phyloP scores from a whole-genome alignment of 1,284 basidiomycete species.

The Cryptococcus wingfieldii region DNA sequence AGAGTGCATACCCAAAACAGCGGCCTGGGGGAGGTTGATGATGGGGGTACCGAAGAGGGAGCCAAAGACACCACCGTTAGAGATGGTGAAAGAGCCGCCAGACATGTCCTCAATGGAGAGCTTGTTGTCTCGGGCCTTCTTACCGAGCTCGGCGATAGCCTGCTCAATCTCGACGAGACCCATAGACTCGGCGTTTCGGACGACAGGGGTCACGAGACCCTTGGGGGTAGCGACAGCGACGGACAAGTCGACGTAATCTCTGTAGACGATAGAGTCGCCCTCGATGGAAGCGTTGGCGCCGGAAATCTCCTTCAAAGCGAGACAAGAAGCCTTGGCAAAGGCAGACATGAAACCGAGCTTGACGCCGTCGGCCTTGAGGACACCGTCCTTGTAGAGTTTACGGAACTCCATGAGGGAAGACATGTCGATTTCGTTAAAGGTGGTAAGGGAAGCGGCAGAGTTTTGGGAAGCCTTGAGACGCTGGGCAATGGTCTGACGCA shows the following conservation, averaged over 20 bases:
- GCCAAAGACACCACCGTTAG: slow-evolving; percentile 98
- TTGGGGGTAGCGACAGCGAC: slow-evolving; percentile 97
- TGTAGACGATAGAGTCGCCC: slow-evolving; percentile 86
- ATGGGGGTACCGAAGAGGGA: slow-evolving; percentile 95
- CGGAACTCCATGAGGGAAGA: slow-evolving; percentile 90
- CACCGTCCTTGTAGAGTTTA: slow-evolving; percentile 87
- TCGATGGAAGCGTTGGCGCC: slow-evolving; percentile 94
- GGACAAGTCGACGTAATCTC: slow-evolving; percentile 88
- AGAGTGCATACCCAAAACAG: slow-evolving; percentile 94
- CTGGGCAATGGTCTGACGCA: slow-evolving; percentile 95
- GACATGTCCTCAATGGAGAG: slow-evolving; percentile 94
- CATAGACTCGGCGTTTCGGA: slow-evolving; percentile 84
- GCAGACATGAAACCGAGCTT: slow-evolving; percentile 99
- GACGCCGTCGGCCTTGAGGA: slow-evolving; percentile 89
- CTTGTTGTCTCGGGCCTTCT: slow-evolving; percentile 94
- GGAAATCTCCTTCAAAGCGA: slow-evolving; percentile 89
- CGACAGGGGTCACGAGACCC: slow-evolving; percentile 93
- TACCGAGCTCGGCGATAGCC: slow-evolving; percentile 83
- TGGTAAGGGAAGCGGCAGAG: slow-evolving; percentile 91
- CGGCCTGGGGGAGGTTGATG: slow-evolving; percentile 93
- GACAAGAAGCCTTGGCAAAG: slow-evolving; percentile 80
- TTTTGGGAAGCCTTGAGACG: slow-evolving; percentile 98
- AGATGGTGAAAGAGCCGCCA: slow-evolving; percentile 97
- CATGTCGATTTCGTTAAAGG: slow-evolving; percentile 99
- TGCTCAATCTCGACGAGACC: slow-evolving; percentile 87